A percentile compares a stretch with the other conserved stretches of the same genome.
phyloP scores from a whole-genome alignment of 805 yeast genomes.

The Kodamaea jinghongensis region DNA sequence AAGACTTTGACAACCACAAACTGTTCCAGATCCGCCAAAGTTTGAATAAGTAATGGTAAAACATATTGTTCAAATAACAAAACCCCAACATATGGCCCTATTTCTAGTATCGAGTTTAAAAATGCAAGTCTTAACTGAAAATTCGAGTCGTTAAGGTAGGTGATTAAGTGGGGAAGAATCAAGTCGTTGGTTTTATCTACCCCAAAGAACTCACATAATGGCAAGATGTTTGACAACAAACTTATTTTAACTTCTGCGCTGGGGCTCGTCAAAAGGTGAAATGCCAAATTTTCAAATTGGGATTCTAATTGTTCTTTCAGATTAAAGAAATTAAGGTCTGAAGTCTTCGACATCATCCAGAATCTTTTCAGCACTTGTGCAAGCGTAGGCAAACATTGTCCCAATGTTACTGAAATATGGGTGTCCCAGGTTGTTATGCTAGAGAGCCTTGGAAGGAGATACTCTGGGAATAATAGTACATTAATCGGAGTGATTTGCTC shows the following conservation, averaged over 20 bases:
- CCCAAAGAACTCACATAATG: conserved; percentile 79
- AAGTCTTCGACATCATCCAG: conserved; percentile 56
- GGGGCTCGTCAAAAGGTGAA: conserved; percentile 66
- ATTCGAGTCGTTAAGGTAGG: conserved; percentile 81
- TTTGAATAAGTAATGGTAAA: conserved; percentile 79
- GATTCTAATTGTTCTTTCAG: conserved; percentile 45
- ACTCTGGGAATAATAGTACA: conserved; percentile 75
- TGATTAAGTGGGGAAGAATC: conserved; percentile 83
- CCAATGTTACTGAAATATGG: conserved; percentile 48
- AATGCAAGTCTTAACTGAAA: conserved; percentile 66
- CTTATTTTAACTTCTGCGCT: conserved; percentile 66
- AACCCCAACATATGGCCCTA: conserved; percentile 79
- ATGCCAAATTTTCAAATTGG: conserved; percentile 64
- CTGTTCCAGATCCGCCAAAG: conserved; percentile 81
- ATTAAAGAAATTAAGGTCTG: conserved; percentile 30
- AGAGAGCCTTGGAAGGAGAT: conserved; percentile 66
- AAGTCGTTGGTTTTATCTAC: conserved; percentile 86
- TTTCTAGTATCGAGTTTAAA: conserved; percentile 65
- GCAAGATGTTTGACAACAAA: conserved; percentile 66
- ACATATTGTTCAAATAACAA: conserved; percentile 84
- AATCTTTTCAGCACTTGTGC: conserved; percentile 63
- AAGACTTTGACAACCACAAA: conserved; percentile 71
- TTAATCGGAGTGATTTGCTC: conserved; percentile 70
- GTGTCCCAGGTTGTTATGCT: conserved; percentile 20
- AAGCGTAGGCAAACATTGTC: conserved; percentile 69